Evolutionary conservation across 2,329 filamentous ascomycete genomes (phyloP).

Genomic region (Aspergillus fijiensis): DNA sequence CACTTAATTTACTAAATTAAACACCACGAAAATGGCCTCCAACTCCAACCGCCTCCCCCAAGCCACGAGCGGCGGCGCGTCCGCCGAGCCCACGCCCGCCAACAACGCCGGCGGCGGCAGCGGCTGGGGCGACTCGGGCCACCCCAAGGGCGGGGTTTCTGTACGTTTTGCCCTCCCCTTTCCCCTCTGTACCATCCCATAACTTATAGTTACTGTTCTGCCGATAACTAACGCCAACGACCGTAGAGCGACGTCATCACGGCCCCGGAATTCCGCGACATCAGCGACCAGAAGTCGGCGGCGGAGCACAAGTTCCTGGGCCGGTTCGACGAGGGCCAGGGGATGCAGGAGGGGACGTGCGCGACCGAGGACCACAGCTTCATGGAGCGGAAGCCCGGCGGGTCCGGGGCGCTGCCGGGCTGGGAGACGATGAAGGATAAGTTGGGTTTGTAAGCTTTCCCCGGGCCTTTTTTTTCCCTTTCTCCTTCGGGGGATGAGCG

Average conservation of each 20-base stretch:
- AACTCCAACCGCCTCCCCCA: conserved; percentile 15
- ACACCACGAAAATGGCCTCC: conserved; percentile 1
- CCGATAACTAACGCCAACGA: neutral
- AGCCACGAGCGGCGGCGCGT: conserved; percentile 25
- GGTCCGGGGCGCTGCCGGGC: conserved; percentile 30
- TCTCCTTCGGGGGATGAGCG: neutral
- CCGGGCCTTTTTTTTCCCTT: too few species aligned
- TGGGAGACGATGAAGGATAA: conserved; percentile 30
- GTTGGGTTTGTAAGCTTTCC: neutral
- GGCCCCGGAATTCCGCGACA: neutral
- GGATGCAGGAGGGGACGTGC: conserved; percentile 21
- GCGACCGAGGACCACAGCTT: conserved; percentile 35
- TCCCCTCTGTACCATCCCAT: too few species aligned
- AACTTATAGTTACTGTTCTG: neutral
- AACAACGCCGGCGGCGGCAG: conserved; percentile 27
- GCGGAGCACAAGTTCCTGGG: conserved; percentile 23
- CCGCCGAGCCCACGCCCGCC: conserved; percentile 29
- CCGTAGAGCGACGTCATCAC: conserved; percentile 1
- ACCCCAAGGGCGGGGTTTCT: conserved; percentile 24
- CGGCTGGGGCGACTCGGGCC: conserved; percentile 25
- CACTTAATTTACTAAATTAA: too few species aligned
- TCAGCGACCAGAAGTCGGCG: conserved; percentile 22
- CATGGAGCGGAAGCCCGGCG: conserved; percentile 28
- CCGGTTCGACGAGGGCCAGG: conserved; percentile 13
- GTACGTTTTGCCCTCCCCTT: conserved; percentile 16